phyloP scores from a whole-genome alignment of 805 yeast species.

The Phaffomyces opuntiae region DNA sequence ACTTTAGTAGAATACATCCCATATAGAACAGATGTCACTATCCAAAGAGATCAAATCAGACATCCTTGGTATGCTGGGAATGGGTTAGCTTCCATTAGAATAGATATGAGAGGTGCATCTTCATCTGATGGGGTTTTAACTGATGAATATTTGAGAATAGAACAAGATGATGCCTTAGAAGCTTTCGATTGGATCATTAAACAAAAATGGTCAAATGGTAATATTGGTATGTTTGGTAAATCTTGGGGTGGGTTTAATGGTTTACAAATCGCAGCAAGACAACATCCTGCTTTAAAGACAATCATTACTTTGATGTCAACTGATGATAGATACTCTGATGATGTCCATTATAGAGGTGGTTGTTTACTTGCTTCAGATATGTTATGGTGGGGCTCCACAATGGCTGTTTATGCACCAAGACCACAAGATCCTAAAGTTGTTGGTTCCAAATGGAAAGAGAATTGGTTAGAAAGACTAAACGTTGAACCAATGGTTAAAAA shows the following conservation, averaged over 20 bases:
- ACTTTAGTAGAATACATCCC: conserved; percentile 39
- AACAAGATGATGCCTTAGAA: conserved; percentile 38
- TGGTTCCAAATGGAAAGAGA: conserved; percentile 32
- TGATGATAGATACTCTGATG: conserved; percentile 41
- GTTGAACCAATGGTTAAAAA: conserved; percentile 33
- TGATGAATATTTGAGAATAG: conserved; percentile 37
- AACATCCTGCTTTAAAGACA: conserved; percentile 39
- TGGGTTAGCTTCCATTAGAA: conserved; percentile 38
- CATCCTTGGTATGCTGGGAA: conserved; percentile 42
- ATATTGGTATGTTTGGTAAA: conserved; percentile 41
- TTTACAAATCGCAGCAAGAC: conserved; percentile 38
- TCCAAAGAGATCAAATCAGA: conserved; percentile 37
- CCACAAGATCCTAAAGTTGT: conserved; percentile 39
- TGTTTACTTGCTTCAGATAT: conserved; percentile 37
- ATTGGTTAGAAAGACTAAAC: conserved; percentile 34
- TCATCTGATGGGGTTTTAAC: conserved; percentile 34
- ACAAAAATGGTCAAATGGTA: conserved; percentile 40
- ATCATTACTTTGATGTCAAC: conserved; percentile 40
- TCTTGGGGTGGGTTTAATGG: conserved; percentile 46
- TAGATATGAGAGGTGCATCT: conserved; percentile 41
- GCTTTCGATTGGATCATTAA: conserved; percentile 35
- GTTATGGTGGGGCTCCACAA: conserved; percentile 46
- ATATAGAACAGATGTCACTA: conserved; percentile 38
- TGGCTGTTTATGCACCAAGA: conserved; percentile 37
- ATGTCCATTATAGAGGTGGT: conserved; percentile 44